Base-by-base conservation (phyloP, 768 basidiomycete genomes). In the Boletus insuetus region DNA sequence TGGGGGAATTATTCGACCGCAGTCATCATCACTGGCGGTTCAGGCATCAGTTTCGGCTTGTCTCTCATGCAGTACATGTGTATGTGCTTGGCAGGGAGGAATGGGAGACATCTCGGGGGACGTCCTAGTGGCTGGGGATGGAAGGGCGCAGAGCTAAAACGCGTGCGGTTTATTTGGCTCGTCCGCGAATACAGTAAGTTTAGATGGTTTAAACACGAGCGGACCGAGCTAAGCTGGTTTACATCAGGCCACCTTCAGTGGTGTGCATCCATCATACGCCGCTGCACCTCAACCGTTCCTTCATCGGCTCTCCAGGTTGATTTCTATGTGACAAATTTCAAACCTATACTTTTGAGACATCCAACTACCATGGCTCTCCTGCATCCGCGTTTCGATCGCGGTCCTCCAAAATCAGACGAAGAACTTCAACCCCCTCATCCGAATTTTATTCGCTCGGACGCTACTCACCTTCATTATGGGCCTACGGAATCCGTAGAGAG, bases 121-220 rank as follows among this genome's bases (percentile, higher is more conserved):
- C 71, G 68, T 34, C 60, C 69, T 8, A 79, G 79, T 10, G 76
- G 80, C 2, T 77, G 73, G 69, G 76, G 77, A 0, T 59, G 72
- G 32, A 72, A 70, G 24, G 62, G 66, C 6, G 78, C 73, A 52
- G 72, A 71, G 41, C 82, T 80, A 7, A 71, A 63, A 32, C 77
- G 90, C 6, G 79, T 90, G 1, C 76, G 89, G 17, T 89, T 91
- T 58, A 77, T 91, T 3, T 91, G 89, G 89, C 78, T 90, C 42
- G 74, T 89, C 20, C 77, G 87, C 38, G 90, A 91, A 63, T 90
- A 84, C 63, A 79, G 88, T 89, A 54, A 70, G 86, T 75, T 2
- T 14, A 3, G 24, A 51, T 42, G 14, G 19, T 50, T 50, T 22
- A 11, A 43, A 19, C 38, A n/a, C 53, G 34, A 22, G 20, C 6